Evolutionary conservation across 1,139 yeast genomes (phyloP), one percentile per base, ranked within the genome.

Genomic region (Saccharomyces pastorianus): DNA sequence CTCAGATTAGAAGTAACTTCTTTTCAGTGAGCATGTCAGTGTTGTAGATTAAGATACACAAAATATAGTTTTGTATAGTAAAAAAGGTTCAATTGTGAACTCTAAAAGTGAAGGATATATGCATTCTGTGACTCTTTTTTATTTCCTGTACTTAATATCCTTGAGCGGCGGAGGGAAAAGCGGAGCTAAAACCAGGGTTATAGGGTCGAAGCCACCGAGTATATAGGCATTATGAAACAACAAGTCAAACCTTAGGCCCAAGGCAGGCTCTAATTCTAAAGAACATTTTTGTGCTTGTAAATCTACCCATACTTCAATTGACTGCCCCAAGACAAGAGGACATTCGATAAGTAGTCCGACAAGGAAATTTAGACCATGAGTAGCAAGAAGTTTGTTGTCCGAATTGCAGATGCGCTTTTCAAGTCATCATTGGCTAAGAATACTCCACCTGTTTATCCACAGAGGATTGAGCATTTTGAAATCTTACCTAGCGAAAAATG

Each of bases 1-100:
- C 46, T 83, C 81, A 53, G 86, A 81, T 53, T 77, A 54, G 48
- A 46, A 13, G 13, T 4, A 20, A 4, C 4, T 3, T 9, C 9
- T 9, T 13, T 20, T 8, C 17, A 20, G 23, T 11, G 6, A 8
- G 5, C 44, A 9, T 6, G 6, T 3, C 44, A 11, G 9, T 38
- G 44, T 20, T 38, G 44, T 38, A 38, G 11, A 38, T 17, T 38
- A 38, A 17, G 3, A 38, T 9, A 38, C 6, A 8, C 5, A 13
- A 13, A 17, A 9, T 17, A 38, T 6, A 38, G 6, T 34, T 17
- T 4, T 38, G 44, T 38, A 38, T 13, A 38, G 4, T 38, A 38
- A 17, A 9, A 14, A 38, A 20, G 6, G 23, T 25, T 38, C 20
- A 13, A 38, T 11, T 29, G 5, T 9, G 32, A 29, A 9, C 4